Conservation (phyloP, 1,284 basidiomycete species). For the Polyporus tsugae region DNA sequence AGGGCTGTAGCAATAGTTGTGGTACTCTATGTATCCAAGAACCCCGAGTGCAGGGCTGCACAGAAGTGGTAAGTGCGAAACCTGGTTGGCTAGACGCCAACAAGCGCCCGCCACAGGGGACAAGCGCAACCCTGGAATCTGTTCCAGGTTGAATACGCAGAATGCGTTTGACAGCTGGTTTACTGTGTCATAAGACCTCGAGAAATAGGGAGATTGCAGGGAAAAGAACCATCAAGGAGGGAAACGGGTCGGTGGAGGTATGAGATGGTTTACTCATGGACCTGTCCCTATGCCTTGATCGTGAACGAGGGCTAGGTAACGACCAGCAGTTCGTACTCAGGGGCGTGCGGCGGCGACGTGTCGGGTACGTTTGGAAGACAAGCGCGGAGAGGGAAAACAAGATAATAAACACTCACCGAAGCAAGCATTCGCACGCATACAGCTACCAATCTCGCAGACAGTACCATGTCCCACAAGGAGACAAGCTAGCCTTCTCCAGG, state of each 20-base stretch:
- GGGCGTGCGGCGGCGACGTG: too few species aligned
- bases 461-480: conserved; percentile 37
- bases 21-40: conserved; percentile 32
- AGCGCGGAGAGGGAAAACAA: neutral
- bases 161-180: neutral
- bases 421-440: conserved; percentile 40
- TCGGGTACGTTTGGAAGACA: neutral
- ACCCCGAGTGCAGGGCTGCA: conserved; percentile 1
- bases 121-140: neutral
- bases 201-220: neutral
- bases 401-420: conserved; percentile 37
- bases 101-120: neutral
- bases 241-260: neutral
- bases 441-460: conserved; percentile 43
- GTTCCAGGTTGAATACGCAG: neutral
- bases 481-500: conserved; percentile 39
- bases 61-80: conserved; percentile 2
- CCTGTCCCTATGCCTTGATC: neutral
- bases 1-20: conserved; percentile 21
- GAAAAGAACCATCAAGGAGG: neutral
- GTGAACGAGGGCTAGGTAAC: neutral
- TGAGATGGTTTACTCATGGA: neutral
- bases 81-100: neutral
- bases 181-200: neutral
- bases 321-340: neutral